Base-by-base conservation (phyloP, 495 filamentous ascomycete species). In the Penicillium macrosclerotiorum region DNA sequence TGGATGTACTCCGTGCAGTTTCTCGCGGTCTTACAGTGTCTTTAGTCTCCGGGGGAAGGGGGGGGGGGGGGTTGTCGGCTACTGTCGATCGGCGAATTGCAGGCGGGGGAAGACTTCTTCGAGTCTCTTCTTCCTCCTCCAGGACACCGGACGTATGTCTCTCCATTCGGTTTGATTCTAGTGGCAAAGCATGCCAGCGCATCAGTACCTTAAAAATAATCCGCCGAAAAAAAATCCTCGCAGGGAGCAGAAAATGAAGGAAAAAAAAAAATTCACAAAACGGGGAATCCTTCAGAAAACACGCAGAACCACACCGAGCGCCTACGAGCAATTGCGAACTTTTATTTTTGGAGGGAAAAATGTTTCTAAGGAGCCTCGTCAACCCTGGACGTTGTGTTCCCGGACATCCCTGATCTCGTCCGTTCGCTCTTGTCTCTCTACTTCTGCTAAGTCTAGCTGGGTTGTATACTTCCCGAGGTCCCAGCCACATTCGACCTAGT, bases 111-210 rank as follows among this genome's bases (percentile, higher is more conserved):
- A 12, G 14, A 14, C 25, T 4, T 7, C 19, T 26, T 18, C 37
- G 3, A 22, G 3, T 2, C 2, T 27, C 9, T 6, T 20, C 14
- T 20, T 5, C 8, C 16, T 26, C 38, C 23, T 26, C 12, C 13
- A 7, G 12, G 25, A 41, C 47, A 39, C 33, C 54, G 43, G 54
- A 47, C 32, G 42, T 20, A 20, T 38, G 14, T 31, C 16, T 35
- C 47, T 62, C 50, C 34, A 53, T 69, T 80, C 72, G 77, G 81
- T 46, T 57, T 39, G 33, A 59, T 56, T 60, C 79, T 73, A 88
- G 84, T 93, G 89, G 90, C 76, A 79, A 82, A 72, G 74, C 68
- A 84, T 85, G 90, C 90, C 90, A 96, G 76, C 90, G 82, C 90
- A 96, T 90, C 89, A 88, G 74, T 59, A 49, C 55, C 37, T 54